Evolutionary conservation across 2,329 filamentous ascomycete species (phyloP).

Genomic region (Curvularia sp.): DNA sequence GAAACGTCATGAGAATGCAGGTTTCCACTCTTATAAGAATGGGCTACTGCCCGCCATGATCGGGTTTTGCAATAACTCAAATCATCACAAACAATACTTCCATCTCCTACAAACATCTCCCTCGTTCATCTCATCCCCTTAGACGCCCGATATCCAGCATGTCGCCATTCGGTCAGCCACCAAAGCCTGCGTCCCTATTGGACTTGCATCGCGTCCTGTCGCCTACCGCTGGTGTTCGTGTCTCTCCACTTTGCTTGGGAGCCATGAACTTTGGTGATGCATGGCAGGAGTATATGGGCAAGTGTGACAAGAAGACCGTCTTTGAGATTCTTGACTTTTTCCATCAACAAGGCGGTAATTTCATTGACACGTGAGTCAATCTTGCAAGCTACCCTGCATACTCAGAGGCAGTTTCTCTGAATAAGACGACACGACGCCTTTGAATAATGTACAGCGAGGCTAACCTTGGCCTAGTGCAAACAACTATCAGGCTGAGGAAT

Average conservation of each 20-base stretch:
- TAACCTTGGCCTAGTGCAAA: constrained; percentile 49
- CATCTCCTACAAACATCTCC: not conserved
- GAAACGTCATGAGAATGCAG: constrained; percentile 16
- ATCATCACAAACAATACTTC: not conserved
- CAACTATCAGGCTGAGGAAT: constrained; percentile 58
- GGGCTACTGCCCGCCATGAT: constrained; percentile 5
- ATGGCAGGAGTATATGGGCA: constrained; percentile 54
- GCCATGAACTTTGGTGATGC: constrained; percentile 63
- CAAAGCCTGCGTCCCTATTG: constrained; percentile 51
- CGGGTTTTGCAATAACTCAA: not conserved
- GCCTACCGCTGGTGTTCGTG: constrained; percentile 60
- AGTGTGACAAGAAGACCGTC: constrained; percentile 54
- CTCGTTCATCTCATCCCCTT: not conserved
- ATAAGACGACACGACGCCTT: no score
- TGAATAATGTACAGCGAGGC: not conserved
- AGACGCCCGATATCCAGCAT: constrained; percentile 14
- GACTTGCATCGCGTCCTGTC: constrained; percentile 62
- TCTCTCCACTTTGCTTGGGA: constrained; percentile 62
- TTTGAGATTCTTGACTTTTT: constrained; percentile 60
- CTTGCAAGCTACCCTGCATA: not conserved
- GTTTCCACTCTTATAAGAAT: constrained; percentile 6
- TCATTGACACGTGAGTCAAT: constrained; percentile 57
- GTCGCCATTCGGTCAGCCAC: constrained; percentile 36
- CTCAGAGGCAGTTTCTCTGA: not conserved
- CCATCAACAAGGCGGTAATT: constrained; percentile 59